Evolutionary conservation across 225 moss, liverwort and hornwort species (phyloP).

Genomic region (Physcomitrellopsis africana): DNA sequence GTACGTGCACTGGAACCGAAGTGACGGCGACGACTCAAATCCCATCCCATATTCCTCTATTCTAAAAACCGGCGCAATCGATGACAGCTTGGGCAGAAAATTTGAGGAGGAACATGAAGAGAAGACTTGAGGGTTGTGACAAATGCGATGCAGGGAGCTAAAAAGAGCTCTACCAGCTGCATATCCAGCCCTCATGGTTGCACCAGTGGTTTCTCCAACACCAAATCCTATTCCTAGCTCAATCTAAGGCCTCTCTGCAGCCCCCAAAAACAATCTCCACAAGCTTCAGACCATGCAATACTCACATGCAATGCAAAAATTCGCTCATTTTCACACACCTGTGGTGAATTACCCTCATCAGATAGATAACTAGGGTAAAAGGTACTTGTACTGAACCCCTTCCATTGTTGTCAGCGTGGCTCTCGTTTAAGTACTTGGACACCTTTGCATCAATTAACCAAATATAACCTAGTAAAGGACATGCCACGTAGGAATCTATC

Average conservation of each 20-base stretch:
- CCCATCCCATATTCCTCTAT: constrained; percentile 30
- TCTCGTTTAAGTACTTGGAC: too few relatives aligned
- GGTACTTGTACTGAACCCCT: background rate
- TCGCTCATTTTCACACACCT: too few relatives aligned
- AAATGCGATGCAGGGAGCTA: constrained; percentile 31
- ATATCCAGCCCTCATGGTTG: constrained; percentile 42
- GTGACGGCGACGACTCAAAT: constrained; percentile 12
- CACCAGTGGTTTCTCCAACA: constrained; percentile 12
- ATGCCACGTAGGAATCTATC: too few relatives aligned
- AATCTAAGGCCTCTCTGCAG: background rate
- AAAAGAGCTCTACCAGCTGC: constrained; percentile 45
- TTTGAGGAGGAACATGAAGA: constrained; percentile 13
- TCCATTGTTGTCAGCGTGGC: background rate
- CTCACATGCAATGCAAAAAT: constrained; percentile 5
- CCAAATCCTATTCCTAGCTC: constrained; percentile 6
- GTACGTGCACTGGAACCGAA: constrained; percentile 24
- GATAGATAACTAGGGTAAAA: background rate
- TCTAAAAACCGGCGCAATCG: constrained; percentile 13
- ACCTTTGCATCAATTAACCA: too few relatives aligned
- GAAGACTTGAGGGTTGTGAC: constrained; percentile 14
- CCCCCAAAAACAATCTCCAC: background rate
- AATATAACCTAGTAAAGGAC: too few relatives aligned
- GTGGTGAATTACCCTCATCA: too few relatives aligned
- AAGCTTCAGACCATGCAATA: background rate
- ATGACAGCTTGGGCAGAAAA: constrained; percentile 31